A percentile compares a stretch with the other conserved stretches of the same genome.
phyloP scores from a whole-genome alignment of 106 monocot genomes.

The Apostasia ramifera region DNA sequence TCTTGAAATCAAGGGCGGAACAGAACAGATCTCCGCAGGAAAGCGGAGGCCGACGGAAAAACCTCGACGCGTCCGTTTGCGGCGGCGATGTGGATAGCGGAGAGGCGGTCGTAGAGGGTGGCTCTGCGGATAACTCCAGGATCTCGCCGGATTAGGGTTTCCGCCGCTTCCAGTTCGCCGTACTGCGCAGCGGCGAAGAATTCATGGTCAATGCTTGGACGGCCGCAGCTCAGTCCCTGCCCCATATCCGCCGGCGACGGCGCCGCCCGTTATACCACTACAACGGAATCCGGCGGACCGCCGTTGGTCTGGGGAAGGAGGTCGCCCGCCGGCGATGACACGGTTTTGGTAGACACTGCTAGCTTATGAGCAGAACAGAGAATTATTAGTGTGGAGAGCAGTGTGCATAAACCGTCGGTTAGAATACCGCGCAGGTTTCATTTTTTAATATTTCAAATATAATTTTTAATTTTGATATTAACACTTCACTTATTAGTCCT shows the following conservation, averaged over 20 bases:
- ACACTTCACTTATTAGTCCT: too few relatives aligned
- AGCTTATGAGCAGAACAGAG: too few relatives aligned
- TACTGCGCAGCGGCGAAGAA: slow-evolving; percentile 61
- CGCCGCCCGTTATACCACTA: neutral
- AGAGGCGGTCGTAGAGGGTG: slow-evolving; percentile 72
- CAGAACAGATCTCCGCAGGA: neutral
- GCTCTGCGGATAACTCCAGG: slow-evolving; percentile 30
- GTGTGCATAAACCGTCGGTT: too few relatives aligned
- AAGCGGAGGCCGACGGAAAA: neutral
- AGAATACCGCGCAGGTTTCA: too few relatives aligned
- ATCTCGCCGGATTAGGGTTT: slow-evolving; percentile 21
- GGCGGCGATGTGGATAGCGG: slow-evolving; percentile 87
- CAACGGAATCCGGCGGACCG: neutral
- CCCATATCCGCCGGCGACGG: slow-evolving; percentile 39
- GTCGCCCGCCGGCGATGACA: slow-evolving; percentile 1
- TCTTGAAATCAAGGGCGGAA: neutral
- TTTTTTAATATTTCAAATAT: too few relatives aligned
- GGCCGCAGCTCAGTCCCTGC: slow-evolving; percentile 56
- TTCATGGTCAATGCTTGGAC: slow-evolving; percentile 46
- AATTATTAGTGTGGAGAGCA: too few relatives aligned
- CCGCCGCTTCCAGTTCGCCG: slow-evolving; percentile 44
- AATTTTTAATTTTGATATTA: too few relatives aligned
- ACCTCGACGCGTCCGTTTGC: slow-evolving; percentile 74
- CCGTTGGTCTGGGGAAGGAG: slow-evolving; percentile 1
- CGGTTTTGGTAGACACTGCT: too few relatives aligned